A percentile compares a stretch with the other conserved stretches of the same genome.
Evolutionary conservation across 345 rosid species (phyloP).

Genomic region (Moricandia moricandioides): DNA sequence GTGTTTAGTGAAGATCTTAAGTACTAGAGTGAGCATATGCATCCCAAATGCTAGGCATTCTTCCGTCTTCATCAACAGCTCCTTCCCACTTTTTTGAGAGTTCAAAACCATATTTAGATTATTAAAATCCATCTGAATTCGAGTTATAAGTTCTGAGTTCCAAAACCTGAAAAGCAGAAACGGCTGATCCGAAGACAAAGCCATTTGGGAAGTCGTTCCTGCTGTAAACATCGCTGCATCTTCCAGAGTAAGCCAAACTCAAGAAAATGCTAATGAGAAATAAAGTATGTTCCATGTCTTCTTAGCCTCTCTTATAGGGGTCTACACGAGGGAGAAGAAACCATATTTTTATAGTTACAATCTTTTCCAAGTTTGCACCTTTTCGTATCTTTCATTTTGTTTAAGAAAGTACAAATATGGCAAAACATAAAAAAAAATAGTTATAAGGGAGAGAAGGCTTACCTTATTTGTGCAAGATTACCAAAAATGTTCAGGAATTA

Average conservation of each 20-base stretch:
- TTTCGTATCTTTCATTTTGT: neutral
- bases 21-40: conserved; percentile 42
- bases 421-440: neutral
- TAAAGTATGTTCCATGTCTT: neutral
- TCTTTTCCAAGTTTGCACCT: neutral
- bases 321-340: neutral
- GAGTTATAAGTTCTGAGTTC: neutral
- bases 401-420: neutral
- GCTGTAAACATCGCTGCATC: conserved; percentile 35
- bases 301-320: neutral
- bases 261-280: neutral
- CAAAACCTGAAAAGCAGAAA: conserved; percentile 56
- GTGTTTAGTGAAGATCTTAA: conserved; percentile 6
- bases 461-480: neutral
- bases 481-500: neutral
- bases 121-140: neutral
- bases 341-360: neutral
- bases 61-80: conserved; percentile 58
- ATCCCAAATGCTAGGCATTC: conserved; percentile 59
- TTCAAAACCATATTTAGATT: neutral
- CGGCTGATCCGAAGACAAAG: conserved; percentile 51
- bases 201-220: conserved; percentile 51
- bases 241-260: neutral
- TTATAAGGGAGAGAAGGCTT: neutral
- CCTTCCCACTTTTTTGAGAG: conserved; percentile 41